Base-by-base conservation (phyloP, 495 filamentous ascomycete species). In the Podospora didyma region DNA sequence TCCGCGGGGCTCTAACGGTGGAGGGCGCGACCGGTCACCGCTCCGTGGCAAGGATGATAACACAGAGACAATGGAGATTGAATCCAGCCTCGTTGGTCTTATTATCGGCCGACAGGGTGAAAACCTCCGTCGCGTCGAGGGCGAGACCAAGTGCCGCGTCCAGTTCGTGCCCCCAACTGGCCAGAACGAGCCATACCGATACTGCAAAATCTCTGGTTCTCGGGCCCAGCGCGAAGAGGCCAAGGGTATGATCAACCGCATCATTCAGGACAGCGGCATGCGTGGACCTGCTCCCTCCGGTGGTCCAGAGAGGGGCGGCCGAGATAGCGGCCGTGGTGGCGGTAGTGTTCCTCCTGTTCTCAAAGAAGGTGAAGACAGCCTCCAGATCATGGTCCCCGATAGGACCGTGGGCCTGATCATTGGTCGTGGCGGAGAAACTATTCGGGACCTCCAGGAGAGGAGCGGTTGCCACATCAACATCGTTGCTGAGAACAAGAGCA, bases 361-460 rank as follows among this genome's bases (percentile, higher is more conserved):
- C 44, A 80, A 85, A 49, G 86, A 86, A 49, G 85, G 86, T 50
- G 89, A 92, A 67, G 85, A 88, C 53, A 86, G 79, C 55, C 82
- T 85, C 46, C 86, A 92, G 70, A 91, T 94, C 58, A 90, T 93
- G 85, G 89, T 94, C 7, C 89, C 89, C n/a, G 90, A 92, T 71
- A 81, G 88, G 56, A 93, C 89, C 2, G 89, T 93, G 52, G 89
- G 89, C 53, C 75, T 93, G 28, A 92, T 93, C 57, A 93, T 93
- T 59, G 89, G 89, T 21, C 83, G 89, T 46, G 89, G 89, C 20
- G 89, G 89, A 24, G 89, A 93, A 71, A 92, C 89, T 5, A 93
- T 93, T 59, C 86, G 92, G 34, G 93, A 97, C 69, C 82, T 93
- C 14, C 89, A 94, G 67, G 89, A 94, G 64, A 81, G 88, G 53